Conservation (phyloP, 2,329 filamentous ascomycete species). For the Tympanopsis confertula region DNA sequence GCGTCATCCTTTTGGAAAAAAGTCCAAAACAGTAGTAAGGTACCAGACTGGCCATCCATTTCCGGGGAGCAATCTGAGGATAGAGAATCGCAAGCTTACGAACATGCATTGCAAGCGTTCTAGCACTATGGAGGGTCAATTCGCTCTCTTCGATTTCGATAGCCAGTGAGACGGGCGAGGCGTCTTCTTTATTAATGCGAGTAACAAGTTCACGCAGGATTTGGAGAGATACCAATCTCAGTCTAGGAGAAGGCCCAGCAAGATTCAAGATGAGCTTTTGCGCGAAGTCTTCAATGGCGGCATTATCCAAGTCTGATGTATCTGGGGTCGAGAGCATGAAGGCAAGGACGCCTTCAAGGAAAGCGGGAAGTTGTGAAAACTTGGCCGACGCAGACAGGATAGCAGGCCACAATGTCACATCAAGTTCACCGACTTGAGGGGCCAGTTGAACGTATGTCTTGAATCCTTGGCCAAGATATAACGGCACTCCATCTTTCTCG, state of each 20-base stretch:
- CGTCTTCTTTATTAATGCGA: slow-evolving; percentile 21
- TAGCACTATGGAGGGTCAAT: slow-evolving; percentile 38
- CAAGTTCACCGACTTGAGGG: slow-evolving; percentile 15
- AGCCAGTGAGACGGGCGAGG: slow-evolving; percentile 21
- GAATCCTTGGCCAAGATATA: slow-evolving; percentile 34
- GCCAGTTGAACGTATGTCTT: slow-evolving; percentile 27
- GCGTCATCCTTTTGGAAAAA: slow-evolving; percentile 43
- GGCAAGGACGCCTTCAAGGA: background rate
- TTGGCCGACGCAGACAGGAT: slow-evolving; percentile 13
- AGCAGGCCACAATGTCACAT: slow-evolving; percentile 25
- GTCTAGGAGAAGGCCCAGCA: slow-evolving; percentile 35
- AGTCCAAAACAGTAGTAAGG: slow-evolving; percentile 50
- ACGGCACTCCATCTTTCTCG: slow-evolving; percentile 12
- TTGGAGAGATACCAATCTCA: slow-evolving; percentile 37
- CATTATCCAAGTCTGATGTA: background rate
- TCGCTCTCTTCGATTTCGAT: slow-evolving; percentile 45
- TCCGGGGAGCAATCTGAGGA: slow-evolving; percentile 24
- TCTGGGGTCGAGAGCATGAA: background rate
- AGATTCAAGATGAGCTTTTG: slow-evolving; percentile 36
- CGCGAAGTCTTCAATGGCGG: slow-evolving; percentile 28
- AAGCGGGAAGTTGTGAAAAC: background rate
- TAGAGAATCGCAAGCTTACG: slow-evolving; percentile 43
- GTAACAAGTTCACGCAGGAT: slow-evolving; percentile 32
- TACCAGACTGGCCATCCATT: slow-evolving; percentile 36
- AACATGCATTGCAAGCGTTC: slow-evolving; percentile 47